These are phyloP conservation scores for Debaryomyces udenii DNA, from an alignment of 1,139 yeast species.

Conservation along the genomic window DNA sequence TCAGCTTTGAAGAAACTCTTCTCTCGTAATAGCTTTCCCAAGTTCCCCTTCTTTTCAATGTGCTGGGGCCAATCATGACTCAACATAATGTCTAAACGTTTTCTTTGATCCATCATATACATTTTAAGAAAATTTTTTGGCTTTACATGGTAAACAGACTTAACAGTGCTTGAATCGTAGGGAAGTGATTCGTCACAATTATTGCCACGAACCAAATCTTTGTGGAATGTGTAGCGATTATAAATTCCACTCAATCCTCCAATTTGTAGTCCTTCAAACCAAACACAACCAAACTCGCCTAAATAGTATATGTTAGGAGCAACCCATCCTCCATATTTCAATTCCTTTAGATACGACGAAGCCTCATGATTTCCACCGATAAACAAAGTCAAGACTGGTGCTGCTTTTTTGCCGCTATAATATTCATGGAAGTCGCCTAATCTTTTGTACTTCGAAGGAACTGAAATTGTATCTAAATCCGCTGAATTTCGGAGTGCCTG, in stretches of 20 bases:
- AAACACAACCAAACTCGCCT: constrained; percentile 76
- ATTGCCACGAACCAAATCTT: constrained; percentile 16
- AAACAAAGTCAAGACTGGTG: constrained; percentile 79
- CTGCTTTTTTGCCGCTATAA: constrained; percentile 59
- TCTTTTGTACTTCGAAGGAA: constrained; percentile 55
- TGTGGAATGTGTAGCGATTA: constrained; percentile 43
- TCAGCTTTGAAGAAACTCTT: constrained; percentile 76
- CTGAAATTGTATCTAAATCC: constrained; percentile 70
- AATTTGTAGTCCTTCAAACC: constrained; percentile 74
- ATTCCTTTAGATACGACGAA: constrained; percentile 71
- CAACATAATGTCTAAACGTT: constrained; percentile 53
- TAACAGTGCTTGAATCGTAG: constrained; percentile 43
- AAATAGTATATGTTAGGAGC: constrained; percentile 88
- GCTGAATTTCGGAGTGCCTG: constrained; percentile 66
- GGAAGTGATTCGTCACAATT: constrained; percentile 51
- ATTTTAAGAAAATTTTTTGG: constrained; percentile 64
- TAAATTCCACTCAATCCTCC: constrained; percentile 88
- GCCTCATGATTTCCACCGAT: constrained; percentile 98
- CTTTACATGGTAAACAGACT: constrained; percentile 77
- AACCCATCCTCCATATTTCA: constrained; percentile 91
- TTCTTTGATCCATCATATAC: constrained; percentile 30
- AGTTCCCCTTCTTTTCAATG: constrained; percentile 67
- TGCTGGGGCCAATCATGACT: constrained; percentile 97
- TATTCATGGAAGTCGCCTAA: constrained; percentile 82
- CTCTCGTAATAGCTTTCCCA: constrained; percentile 42